Base-by-base conservation (phyloP, 495 filamentous ascomycete genomes). In the Penicillium manginii region DNA sequence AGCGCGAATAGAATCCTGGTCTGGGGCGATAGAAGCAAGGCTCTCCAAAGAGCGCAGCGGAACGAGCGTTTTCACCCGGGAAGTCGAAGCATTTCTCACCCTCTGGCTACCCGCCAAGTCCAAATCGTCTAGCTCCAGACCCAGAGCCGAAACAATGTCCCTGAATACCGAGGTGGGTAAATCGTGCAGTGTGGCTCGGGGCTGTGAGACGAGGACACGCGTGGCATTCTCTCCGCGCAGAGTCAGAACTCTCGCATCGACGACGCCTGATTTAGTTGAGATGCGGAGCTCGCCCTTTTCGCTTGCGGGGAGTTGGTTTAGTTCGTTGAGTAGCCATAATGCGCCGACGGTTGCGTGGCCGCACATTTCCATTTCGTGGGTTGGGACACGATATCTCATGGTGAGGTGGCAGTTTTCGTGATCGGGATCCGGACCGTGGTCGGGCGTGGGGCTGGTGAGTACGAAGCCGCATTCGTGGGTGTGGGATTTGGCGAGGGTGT, bases 291-390 rank as follows among this genome's bases (percentile, higher is more conserved):
- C 40, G 12, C 40, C 52, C 2, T 7, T 48, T n/a, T 8, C 26
- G 9, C 26, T 29, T 29, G 26, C 1, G 26, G 43, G 49, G 18
- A 63, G 8, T 19, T 54, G 8, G 1, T 39, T 46, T 11, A 60
- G 54, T 12, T 52, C n/a, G 4, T 57, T 23, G 26, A 64, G 45
- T 4, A 61, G 12, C 60, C 51, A 66, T 15, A 58, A 26, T 2
- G 58, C 51, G 10, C 61, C 57, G 0, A 66, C 48, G 1, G 51
- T 63, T 17, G 55, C 54, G 35, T 58, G 60, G 11, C 58, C 55
- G 43, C 60, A 61, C 54, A 56, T 61, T 26, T 61, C 54, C 58
- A 61, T 56, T 29, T 64, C 64, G n/a, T 57, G 42, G 12, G 49
- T 46, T 14, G 57, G 54, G 12, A 52, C 52, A 39, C 54, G 63